Conservation (phyloP, 305 asterid species). For the Solanum hybrid region DNA sequence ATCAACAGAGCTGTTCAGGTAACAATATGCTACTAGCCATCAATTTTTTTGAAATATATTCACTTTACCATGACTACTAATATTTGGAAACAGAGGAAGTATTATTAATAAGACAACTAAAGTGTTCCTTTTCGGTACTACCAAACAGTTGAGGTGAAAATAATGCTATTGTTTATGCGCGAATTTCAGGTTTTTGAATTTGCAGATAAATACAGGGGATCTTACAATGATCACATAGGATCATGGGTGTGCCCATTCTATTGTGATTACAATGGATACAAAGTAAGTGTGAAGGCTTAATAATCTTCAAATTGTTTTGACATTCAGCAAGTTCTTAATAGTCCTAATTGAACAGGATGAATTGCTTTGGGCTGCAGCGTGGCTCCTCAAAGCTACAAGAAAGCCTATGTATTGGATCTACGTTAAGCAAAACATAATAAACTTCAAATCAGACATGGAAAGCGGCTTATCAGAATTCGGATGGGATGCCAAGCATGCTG, state of each 20-base stretch:
- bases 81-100: not conserved
- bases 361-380: constrained; percentile 68
- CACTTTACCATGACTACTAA: not conserved
- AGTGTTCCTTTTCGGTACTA: not conserved
- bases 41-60: not conserved
- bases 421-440: constrained; percentile 19
- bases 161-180: not conserved
- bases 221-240: constrained; percentile 43
- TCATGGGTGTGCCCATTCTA: constrained; percentile 40
- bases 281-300: constrained; percentile 20
- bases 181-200: constrained; percentile 43
- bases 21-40: not conserved
- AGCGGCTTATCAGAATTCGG: constrained; percentile 42
- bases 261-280: constrained; percentile 41
- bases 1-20: constrained; percentile 49
- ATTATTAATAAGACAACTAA: not conserved
- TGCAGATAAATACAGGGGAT: constrained; percentile 34
- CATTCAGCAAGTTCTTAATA: not conserved
- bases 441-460: constrained; percentile 22
- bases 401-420: constrained; percentile 24
- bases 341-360: constrained; percentile 41
- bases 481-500: constrained; percentile 69
- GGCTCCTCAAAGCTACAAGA: constrained; percentile 53
- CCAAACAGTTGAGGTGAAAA: not conserved
- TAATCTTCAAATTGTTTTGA: not conserved